phyloP scores from a whole-genome alignment of 106 monocot species.

The Chionographis japonica region DNA sequence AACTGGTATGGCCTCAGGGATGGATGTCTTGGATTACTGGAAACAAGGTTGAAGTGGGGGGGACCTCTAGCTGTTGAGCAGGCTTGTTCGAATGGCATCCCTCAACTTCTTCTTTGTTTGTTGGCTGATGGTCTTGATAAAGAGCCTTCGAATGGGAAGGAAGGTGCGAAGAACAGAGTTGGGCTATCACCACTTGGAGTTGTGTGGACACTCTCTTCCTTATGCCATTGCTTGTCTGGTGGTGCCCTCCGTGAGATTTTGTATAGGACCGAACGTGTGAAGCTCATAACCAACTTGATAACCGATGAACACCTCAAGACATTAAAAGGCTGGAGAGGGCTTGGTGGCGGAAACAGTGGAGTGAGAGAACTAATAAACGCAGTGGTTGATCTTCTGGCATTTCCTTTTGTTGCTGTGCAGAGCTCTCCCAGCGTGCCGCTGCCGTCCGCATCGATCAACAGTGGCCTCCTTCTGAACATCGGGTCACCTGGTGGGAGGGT shows the following conservation, averaged over 20 bases:
- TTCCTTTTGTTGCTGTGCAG: conserved; percentile 92
- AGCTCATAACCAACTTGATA: conserved; percentile 56
- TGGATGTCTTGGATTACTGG: conserved; percentile 76
- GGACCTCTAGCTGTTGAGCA: conserved; percentile 81
- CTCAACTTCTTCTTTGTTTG: conserved; percentile 66
- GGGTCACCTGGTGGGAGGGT: conserved; percentile 77
- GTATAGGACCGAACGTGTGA: conserved; percentile 60
- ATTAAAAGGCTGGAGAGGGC: conserved; percentile 68
- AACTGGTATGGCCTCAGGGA: conserved; percentile 64
- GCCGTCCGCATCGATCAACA: conserved; percentile 86
- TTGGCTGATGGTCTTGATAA: conserved; percentile 42
- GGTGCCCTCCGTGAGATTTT: conserved; percentile 72
- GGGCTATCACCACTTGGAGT: conserved; percentile 86
- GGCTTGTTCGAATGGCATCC: conserved; percentile 85
- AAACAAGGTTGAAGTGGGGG: conserved; percentile 74
- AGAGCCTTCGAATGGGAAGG: conserved; percentile 30
- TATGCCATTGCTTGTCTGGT: conserved; percentile 72
- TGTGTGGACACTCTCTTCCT: conserved; percentile 54
- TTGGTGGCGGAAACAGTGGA: conserved; percentile 70
- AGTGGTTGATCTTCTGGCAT: conserved; percentile 90
- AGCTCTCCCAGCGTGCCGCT: conserved; percentile 63
- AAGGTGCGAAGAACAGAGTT: conserved; percentile 13
- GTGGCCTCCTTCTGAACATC: conserved; percentile 76
- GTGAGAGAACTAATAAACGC: conserved; percentile 69
- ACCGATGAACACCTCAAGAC: conserved; percentile 59